Conservation (phyloP, 108 stramenopile species). For the Nitzschia sp. region DNA sequence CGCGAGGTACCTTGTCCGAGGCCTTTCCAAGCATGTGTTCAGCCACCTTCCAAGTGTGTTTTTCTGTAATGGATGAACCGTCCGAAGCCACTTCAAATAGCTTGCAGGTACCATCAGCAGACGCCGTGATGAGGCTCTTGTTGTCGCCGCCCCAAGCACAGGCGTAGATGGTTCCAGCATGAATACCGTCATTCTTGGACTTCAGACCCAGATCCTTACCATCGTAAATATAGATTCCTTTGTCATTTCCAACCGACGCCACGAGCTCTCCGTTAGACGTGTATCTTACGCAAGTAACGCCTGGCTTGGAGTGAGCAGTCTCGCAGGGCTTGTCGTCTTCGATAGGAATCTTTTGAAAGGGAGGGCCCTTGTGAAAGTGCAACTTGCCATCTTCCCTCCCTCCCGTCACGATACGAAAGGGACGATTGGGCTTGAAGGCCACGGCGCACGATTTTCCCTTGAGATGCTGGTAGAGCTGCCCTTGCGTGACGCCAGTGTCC, state of each 20-base stretch:
- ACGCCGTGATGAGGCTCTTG: constrained; percentile 79
- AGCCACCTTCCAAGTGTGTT: constrained; percentile 67
- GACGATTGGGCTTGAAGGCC: constrained; percentile 80
- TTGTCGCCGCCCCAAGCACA: constrained; percentile 82
- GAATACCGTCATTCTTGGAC: constrained; percentile 53
- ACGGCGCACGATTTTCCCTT: constrained; percentile 63
- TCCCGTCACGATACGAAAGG: constrained; percentile 87
- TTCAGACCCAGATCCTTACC: constrained; percentile 65
- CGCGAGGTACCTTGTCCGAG: constrained; percentile 57
- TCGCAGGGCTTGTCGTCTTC: constrained; percentile 55
- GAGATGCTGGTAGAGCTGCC: constrained; percentile 58
- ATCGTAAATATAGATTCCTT: constrained; percentile 78
- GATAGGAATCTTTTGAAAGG: constrained; percentile 81
- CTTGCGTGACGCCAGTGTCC: constrained; percentile 68
- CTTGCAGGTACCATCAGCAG: constrained; percentile 92
- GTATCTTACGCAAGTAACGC: constrained; percentile 87
- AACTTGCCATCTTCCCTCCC: constrained; percentile 88
- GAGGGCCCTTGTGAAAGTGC: constrained; percentile 92
- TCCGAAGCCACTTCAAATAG: constrained; percentile 56
- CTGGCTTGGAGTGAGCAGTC: constrained; percentile 50
- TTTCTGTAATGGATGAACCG: constrained; percentile 34
- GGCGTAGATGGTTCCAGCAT: constrained; percentile 84
- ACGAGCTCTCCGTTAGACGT: constrained; percentile 71
- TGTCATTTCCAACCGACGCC: constrained; percentile 81
- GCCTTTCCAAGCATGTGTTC: constrained; percentile 30